Evolutionary conservation across 2,329 filamentous ascomycete genomes (phyloP).

Genomic region (Pseudogymnoascus sp.): DNA sequence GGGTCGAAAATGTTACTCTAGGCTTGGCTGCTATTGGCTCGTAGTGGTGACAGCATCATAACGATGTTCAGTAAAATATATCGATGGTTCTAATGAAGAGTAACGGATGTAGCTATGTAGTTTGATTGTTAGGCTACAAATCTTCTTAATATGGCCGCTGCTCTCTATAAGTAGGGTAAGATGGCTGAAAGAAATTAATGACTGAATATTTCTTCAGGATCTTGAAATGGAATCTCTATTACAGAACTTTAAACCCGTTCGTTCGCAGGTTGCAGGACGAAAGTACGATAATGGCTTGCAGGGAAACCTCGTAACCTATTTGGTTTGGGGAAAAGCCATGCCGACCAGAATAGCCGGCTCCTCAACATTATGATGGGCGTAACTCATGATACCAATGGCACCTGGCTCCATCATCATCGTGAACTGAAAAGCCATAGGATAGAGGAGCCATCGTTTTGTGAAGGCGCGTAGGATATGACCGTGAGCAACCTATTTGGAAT

Average conservation of each 20-base stretch:
- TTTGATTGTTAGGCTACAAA: not conserved
- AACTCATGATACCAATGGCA: not conserved
- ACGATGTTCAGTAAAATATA: not conserved
- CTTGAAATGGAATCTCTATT: not conserved
- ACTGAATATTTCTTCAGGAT: not conserved
- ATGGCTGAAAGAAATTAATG: not conserved
- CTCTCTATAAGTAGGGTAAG: not conserved
- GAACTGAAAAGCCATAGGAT: not conserved
- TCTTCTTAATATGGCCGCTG: not conserved
- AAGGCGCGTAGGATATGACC: not conserved
- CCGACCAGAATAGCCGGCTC: constrained; percentile 22
- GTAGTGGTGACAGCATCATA: not conserved
- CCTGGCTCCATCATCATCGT: not conserved
- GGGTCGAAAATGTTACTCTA: not conserved
- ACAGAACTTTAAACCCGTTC: not conserved
- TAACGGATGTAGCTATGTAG: not conserved
- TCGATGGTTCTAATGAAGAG: too few species aligned
- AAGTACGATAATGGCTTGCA: not conserved
- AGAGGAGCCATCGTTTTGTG: not conserved
- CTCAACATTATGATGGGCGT: not conserved
- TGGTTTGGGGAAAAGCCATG: constrained; percentile 29
- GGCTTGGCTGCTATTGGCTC: not conserved
- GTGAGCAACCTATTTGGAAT: not conserved
- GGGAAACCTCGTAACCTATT: not conserved
- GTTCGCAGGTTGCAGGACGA: not conserved